Evolutionary conservation across 208 protist genomes (phyloP), one percentile per base, ranked within the genome.

Genomic region (Crithidia expoeki): DNA sequence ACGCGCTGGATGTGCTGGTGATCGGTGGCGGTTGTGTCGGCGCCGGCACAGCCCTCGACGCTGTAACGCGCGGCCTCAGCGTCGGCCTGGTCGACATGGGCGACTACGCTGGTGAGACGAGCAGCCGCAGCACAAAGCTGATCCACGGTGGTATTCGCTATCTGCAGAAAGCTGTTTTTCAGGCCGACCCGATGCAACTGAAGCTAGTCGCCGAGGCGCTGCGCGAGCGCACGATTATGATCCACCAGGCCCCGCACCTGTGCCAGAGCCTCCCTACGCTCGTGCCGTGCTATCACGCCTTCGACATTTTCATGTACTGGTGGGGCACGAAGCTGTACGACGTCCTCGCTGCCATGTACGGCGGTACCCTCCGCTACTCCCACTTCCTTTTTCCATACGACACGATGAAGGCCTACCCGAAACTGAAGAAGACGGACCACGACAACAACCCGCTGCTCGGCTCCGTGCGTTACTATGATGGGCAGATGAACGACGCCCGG

Each of bases 91-190:
- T 99, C 46, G 97, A 99, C 70, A 91, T 90, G 79, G 85, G 96
- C 69, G 98, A 99, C 86, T 99, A 98, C 70, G 94, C 94, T 14
- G 94, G 94, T 28, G 97, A 96, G 27, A 98, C 97, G 36, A 96
- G 89, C 69, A 96, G 89, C 64, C 91, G 93, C n/a, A 94, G 90
- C 56, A 98, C 97, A 5, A 99, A 99, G 80, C 93, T 99, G 19
- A 98, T 98, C 55, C 97, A 99, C 74, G 98, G 98, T 59, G 97
- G 97, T 51, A 94, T 99, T 50, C 95, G 98, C n/a, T 99, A 99
- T 75, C 85, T 99, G 49, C 76, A 98, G 76, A 94, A 96, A 75
- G 83, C 93, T 19, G 87, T 96, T 36, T 88, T 95, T 56, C 77
- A 92, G 80, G 65, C 85, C 21, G 86, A 98, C 84, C 74, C 81